Base-by-base conservation (phyloP, 306 rosid genomes). In the Trifolium dubium region DNA sequence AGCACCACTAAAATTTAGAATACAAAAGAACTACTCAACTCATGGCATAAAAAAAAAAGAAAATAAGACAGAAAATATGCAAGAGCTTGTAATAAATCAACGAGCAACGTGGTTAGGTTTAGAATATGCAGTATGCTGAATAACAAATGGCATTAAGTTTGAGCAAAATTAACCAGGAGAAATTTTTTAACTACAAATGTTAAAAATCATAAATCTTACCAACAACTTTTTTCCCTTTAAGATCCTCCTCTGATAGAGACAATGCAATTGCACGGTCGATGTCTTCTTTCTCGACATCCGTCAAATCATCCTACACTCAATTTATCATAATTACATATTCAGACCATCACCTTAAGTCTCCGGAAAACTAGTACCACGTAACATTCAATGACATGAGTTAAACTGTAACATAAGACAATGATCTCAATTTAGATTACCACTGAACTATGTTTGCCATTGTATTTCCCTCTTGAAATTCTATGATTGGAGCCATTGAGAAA, bases 211-310 rank as follows among this genome's bases (percentile, higher is more conserved):
- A 69, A 70, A 83, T 79, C 89, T 82, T 79, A 92, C 98, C 94
- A 18, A 66, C 72, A 60, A 80, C 83, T 61, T 67, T 67, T 66
- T 85, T 81, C 75, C 86, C 92, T 73, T 89, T 84, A 2, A 8
- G 83, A 82, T 85, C 98, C 82, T 60, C 83, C 74, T 87, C 96
- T 6, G 88, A 69, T 73, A 92, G 90, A 50, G 98, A 92, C 12
- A 90, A 63, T 65, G 98, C 97, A 67, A 86, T 85, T 29, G 97
- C 98, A 69, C 66, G 39, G 5, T 89, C 90, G 4, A 89, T 60
- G 8, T 90, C 93, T 78, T 86, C 93, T 85, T 76, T 82, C 76
- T 88, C 93, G 14, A 49, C 37, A 59, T 88, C 90, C 1, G 84
- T 67, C 81, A 75, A 77, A 5, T 73, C 91, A 76, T 82, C 98